Evolutionary conservation across 352 stramenopile genomes (phyloP).

Genomic region (Globisporangium sylvaticum): DNA sequence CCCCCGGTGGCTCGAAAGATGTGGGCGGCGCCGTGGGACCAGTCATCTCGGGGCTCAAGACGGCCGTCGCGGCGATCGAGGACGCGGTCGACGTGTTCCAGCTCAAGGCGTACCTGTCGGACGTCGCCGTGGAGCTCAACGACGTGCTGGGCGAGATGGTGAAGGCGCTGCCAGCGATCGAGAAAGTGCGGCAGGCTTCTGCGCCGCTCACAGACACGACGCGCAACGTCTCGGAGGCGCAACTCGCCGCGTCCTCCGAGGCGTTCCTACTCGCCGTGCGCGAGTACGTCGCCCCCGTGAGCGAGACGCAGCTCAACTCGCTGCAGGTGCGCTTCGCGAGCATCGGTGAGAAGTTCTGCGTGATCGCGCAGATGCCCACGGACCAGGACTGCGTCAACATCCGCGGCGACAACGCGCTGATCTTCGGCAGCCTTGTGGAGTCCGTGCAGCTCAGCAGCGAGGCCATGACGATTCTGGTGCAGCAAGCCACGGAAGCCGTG

Average conservation of each 20-base stretch:
- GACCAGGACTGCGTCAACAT: neutral
- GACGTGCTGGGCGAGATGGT: neutral
- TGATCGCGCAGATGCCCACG: conserved; percentile 2
- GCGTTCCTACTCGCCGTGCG: neutral
- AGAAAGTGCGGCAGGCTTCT: neutral
- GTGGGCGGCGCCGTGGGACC: neutral
- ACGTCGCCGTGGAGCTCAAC: neutral
- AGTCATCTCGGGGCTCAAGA: neutral
- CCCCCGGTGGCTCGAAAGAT: neutral
- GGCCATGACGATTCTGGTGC: neutral
- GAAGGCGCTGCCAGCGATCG: neutral
- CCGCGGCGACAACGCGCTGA: conserved; percentile 1
- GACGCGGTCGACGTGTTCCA: neutral
- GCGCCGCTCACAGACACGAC: neutral
- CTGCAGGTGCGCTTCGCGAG: conserved; percentile 3
- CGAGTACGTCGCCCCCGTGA: neutral
- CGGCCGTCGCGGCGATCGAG: neutral
- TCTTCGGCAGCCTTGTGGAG: neutral
- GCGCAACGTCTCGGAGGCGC: neutral
- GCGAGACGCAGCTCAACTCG: conserved; percentile 3
- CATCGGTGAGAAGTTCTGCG: neutral
- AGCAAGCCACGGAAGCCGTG: neutral
- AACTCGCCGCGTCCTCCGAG: neutral
- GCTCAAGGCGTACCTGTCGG: conserved; percentile 1
- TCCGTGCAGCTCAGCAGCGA: neutral